Base-by-base conservation (phyloP, 2,329 filamentous ascomycete species). In the Ascocoryne sarcoides region DNA sequence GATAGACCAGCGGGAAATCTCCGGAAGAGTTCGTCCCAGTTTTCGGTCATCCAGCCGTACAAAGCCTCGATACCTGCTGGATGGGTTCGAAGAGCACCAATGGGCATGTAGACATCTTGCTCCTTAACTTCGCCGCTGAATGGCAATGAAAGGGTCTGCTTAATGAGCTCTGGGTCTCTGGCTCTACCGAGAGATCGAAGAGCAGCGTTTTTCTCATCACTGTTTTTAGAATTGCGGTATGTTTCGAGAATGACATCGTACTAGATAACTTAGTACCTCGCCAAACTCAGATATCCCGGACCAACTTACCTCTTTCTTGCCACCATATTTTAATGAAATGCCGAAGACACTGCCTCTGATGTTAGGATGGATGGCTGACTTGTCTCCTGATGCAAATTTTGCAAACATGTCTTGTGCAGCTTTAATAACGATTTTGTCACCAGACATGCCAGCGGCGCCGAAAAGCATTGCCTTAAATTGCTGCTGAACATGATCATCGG, bases 381-480 rank as follows among this genome's bases (percentile, higher is more conserved):
- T 74, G 59, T 96, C 86, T 19, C 90, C 90, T 17, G 69, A 72
- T 54, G 82, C 76, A 61, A 88, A 95, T 61, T 85, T 88, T 57
- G 73, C 71, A 61, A 95, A 95, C 84, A 95, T 93, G 19, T 89
- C 84, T 64, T 88, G 83, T 5, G 88, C 83, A 5, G 87, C 86
- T 36, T 78, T 72, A 57, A 90, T 76, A 46, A 95, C 76, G 51
- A 74, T 70, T 55, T 88, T 69, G 55, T 96, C 90, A 23, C 87
- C 88, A 33, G 80, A 75, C 51, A 86, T 69, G 43, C 89, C 90
- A 37, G 90, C 87, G 51, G 73, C 77, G 46, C 84, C 84, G 60
- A 96, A 96, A 60, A 95, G 75, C 59, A 95, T 75, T 10, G 79
- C 80, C 70, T 96, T 96, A 73, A 95, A 93, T 61, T 95, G 89